Percentiles rank a stretch among this genome's conserved stretches.
Conservation (phyloP, 441 rosid genomes). For the Populus hybrid region DNA sequence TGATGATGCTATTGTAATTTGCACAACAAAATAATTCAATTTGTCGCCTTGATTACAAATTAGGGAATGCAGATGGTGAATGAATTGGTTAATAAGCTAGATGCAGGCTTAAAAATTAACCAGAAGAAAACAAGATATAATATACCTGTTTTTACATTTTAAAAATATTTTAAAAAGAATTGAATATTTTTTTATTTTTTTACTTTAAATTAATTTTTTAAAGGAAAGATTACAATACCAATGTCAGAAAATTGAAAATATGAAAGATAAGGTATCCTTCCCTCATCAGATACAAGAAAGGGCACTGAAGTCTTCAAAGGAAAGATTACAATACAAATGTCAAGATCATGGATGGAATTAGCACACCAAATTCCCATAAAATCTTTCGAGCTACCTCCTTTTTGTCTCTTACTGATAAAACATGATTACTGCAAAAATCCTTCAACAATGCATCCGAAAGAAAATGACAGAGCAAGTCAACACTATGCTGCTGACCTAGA, state of each 20-base stretch:
- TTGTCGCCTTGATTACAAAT: background rate
- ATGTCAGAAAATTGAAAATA: too few species aligned
- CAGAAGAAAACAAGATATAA: too few species aligned
- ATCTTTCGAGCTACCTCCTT: background rate
- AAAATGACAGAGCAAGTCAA: background rate
- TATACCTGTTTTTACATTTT: too few species aligned
- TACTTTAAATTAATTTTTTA: too few species aligned
- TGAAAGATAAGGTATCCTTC: too few species aligned
- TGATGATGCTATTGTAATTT: too few species aligned
- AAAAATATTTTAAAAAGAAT: too few species aligned
- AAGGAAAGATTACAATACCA: too few species aligned
- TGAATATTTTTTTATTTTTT: too few species aligned
- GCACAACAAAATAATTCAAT: background rate
- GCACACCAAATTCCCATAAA: conserved; percentile 6
- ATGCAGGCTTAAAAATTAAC: too few species aligned
- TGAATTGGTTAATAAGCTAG: too few species aligned
- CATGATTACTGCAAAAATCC: background rate
- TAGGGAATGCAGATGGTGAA: background rate
- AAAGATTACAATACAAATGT: background rate
- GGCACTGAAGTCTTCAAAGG: background rate
- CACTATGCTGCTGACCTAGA: background rate
- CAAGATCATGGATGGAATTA: conserved; percentile 1
- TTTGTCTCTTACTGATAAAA: background rate
- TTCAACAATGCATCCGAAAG: background rate
- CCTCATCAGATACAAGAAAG: too few species aligned